These are phyloP conservation scores for Raphanus hybrid DNA, from an alignment of 441 rosid species.

Conservation along the genomic window DNA sequence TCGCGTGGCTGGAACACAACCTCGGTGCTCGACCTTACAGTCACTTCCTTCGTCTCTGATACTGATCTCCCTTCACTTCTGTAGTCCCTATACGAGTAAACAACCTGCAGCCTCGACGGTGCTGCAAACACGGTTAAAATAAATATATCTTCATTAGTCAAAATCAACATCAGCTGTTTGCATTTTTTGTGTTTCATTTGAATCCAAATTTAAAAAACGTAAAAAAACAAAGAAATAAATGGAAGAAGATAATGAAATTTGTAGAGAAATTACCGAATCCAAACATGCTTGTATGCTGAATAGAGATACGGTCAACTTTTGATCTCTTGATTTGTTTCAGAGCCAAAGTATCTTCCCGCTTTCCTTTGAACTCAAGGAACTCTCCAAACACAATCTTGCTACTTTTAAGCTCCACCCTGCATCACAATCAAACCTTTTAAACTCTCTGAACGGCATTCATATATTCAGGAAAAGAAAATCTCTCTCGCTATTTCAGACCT, in stretches of 20 bases:
- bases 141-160: too few relatives aligned
- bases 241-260: too few relatives aligned
- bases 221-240: too few relatives aligned
- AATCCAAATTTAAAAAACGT: too few relatives aligned
- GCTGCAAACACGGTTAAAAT: slow-evolving; percentile 51
- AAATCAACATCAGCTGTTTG: too few relatives aligned
- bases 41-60: slow-evolving; percentile 77
- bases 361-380: slow-evolving; percentile 78
- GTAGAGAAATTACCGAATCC: slow-evolving; percentile 47
- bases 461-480: too few relatives aligned
- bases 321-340: slow-evolving; percentile 73
- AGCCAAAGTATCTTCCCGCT: slow-evolving; percentile 58
- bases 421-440: slow-evolving; percentile 22
- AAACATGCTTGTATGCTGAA: slow-evolving; percentile 91
- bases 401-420: slow-evolving; percentile 82
- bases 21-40: slow-evolving; percentile 78
- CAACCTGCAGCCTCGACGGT: slow-evolving; percentile 73
- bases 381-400: slow-evolving; percentile 74
- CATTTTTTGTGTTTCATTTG: too few relatives aligned
- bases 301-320: slow-evolving; percentile 57
- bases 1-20: slow-evolving; percentile 68
- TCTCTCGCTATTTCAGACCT: slow-evolving; percentile 9
- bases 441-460: background rate
- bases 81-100: slow-evolving; percentile 81
- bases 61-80: slow-evolving; percentile 75